Conservation (phyloP, 208 protist genomes). For the Wallacemonas sp. region DNA sequence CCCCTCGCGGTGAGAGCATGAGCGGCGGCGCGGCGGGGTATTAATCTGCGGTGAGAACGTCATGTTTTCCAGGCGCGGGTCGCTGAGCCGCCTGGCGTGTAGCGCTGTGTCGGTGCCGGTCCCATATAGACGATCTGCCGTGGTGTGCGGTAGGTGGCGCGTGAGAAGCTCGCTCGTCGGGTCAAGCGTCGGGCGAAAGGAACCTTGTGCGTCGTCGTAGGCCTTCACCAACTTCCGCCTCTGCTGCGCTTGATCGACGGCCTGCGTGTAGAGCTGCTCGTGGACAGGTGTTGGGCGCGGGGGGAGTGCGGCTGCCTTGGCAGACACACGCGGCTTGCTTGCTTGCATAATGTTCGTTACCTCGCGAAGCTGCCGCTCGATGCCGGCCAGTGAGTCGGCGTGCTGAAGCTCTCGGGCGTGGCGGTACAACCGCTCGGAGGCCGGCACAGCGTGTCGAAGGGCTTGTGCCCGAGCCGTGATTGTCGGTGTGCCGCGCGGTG, state of each 20-base stretch:
- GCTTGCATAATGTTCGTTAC: slow-evolving; percentile 7
- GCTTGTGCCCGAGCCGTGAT: slow-evolving; percentile 21
- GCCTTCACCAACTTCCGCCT: neutral
- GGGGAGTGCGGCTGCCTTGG: slow-evolving; percentile 25
- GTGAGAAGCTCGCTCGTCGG: slow-evolving; percentile 43
- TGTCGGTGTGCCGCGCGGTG: slow-evolving; percentile 3
- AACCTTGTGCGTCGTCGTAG: neutral
- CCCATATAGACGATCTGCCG: slow-evolving; percentile 24
- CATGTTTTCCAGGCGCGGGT: slow-evolving; percentile 6
- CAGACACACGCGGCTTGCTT: slow-evolving; percentile 20
- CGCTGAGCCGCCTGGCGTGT: neutral
- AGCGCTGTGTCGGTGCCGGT: slow-evolving; percentile 9
- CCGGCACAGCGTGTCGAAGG: slow-evolving; percentile 16
- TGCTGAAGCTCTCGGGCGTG: slow-evolving; percentile 24
- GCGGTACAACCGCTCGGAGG: slow-evolving; percentile 30
- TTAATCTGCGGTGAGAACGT: slow-evolving; percentile 25
- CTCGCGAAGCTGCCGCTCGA: slow-evolving; percentile 7
- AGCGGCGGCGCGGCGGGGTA: neutral
- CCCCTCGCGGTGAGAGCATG: neutral
- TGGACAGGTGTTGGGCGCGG: slow-evolving; percentile 13
- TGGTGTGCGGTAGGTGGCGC: slow-evolving; percentile 29
- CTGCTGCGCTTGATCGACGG: slow-evolving; percentile 6
- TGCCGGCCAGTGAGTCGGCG: slow-evolving; percentile 5
- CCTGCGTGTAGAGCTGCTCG: slow-evolving; percentile 42
- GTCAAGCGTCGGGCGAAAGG: slow-evolving; percentile 42